Base-by-base conservation (phyloP, 2,329 filamentous ascomycete species). In the Ciborinia camelliae region DNA sequence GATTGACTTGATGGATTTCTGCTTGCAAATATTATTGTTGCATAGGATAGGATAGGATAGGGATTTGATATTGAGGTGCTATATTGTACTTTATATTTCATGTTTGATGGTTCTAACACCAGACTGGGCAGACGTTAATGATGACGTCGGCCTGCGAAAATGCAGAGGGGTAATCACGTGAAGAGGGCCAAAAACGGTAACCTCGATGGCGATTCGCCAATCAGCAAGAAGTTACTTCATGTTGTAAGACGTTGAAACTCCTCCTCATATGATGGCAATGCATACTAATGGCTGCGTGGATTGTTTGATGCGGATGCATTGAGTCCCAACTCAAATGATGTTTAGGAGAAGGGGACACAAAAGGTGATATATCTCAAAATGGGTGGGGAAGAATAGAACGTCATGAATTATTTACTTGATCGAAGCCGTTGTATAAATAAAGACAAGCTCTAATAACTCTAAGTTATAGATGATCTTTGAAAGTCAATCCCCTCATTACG, bases 321-420 rank as follows among this genome's bases (percentile, higher is more conserved):
- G 1, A 28, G 2, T 59, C 20, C 41, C 47, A 23, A 35, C 23
- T 32, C n/a, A 4, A 12, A 37, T 35, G n/a, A 32, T 26, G 3
- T 35, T 5, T 18, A 35, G 43, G 15, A n/a, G n/a, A 35, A 35
- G 23, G 1, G 35, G 26, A 23, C 20, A 48, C 12, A 6, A 1
- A 32, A 20, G 26, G 37, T 32, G 15, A 15, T 6, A 30, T 15
- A 47, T 20, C 15, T 59, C 14, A 47, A 35, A 26, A 57, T 32
- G 15, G n/a, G 9, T 26, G 43, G 30, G 41, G 8, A 35, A 47
- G n/a, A 23, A 59, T 47, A 47, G 37, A 59, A 47, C 18, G 30
- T 37, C 14, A 37, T 59, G 55, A 59, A 59, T 59, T 59, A 59
- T 59, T 47, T 59, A 59, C n/a, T 47, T 26, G 41, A 47, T 59